phyloP scores from a whole-genome alignment of 352 stramenopile species.

The Pythium sp. region DNA sequence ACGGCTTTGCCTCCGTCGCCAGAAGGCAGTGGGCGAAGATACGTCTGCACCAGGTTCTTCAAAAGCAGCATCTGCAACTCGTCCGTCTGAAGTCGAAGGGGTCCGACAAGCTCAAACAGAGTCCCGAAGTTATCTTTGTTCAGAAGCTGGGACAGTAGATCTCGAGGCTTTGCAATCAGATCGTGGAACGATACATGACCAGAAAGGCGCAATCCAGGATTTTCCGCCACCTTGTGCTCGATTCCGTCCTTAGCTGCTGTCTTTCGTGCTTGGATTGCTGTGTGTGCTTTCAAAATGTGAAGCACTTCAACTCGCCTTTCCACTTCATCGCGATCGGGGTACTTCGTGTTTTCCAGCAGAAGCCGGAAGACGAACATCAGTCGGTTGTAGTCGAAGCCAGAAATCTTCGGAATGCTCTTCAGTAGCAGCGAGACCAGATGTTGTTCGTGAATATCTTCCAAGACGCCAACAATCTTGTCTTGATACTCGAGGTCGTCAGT shows the following conservation, averaged over 20 bases:
- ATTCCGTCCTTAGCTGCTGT: not conserved
- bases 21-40: slow-evolving; percentile 1
- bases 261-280: slow-evolving; percentile 9
- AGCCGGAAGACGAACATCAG: slow-evolving; percentile 74
- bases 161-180: slow-evolving; percentile 53
- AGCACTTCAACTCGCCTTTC: slow-evolving; percentile 60
- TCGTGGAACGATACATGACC: slow-evolving; percentile 58
- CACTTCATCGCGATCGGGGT: slow-evolving; percentile 55
- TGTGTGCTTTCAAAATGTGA: slow-evolving; percentile 38
- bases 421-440: slow-evolving; percentile 54
- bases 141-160: slow-evolving; percentile 48
- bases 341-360: slow-evolving; percentile 58
- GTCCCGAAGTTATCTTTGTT: slow-evolving; percentile 46
- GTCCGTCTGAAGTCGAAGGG: slow-evolving; percentile 60
- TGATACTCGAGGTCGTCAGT: slow-evolving; percentile 48
- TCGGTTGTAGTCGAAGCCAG: slow-evolving; percentile 59
- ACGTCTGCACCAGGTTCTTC: slow-evolving; percentile 54
- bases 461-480: slow-evolving; percentile 70
- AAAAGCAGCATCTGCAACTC: slow-evolving; percentile 74
- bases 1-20: not conserved
- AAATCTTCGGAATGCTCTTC: slow-evolving; percentile 50
- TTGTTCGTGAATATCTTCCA: slow-evolving; percentile 80
- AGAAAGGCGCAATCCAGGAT: not conserved
- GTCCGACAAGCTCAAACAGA: slow-evolving; percentile 43
- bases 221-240: not conserved